phyloP scores from a whole-genome alignment of 2,329 filamentous ascomycete genomes.

The Acrodontium crateriforme region DNA sequence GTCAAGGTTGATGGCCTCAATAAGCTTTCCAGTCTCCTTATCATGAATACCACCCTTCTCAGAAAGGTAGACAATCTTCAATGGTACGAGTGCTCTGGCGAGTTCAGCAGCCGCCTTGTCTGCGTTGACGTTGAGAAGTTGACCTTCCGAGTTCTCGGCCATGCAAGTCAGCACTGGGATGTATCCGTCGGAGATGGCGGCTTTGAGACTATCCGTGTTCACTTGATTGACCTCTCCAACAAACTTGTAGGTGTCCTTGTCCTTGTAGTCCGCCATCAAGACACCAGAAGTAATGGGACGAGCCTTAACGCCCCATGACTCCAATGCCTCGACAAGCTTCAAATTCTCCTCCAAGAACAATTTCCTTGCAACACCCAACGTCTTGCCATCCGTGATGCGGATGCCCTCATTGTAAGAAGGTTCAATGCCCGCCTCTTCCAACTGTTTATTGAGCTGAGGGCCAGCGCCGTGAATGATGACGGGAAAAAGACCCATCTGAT shows the following conservation, averaged over 20 bases:
- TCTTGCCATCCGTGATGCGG: slow-evolving; percentile 89
- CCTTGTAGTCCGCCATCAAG: slow-evolving; percentile 84
- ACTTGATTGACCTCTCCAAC: slow-evolving; percentile 93
- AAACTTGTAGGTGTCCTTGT: slow-evolving; percentile 90
- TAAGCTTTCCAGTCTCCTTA: slow-evolving; percentile 84
- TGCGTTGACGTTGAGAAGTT: slow-evolving; percentile 93
- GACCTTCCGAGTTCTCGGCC: slow-evolving; percentile 83
- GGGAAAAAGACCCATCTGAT: slow-evolving; percentile 87
- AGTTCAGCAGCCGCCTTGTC: slow-evolving; percentile 92
- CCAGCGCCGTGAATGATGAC: slow-evolving; percentile 93
- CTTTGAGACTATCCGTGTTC: slow-evolving; percentile 79
- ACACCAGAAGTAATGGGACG: slow-evolving; percentile 81
- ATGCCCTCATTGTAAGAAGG: slow-evolving; percentile 95
- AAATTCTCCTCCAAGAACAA: slow-evolving; percentile 93
- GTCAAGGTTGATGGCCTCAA: slow-evolving; percentile 92
- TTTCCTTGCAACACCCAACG: slow-evolving; percentile 75
- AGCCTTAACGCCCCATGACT: slow-evolving; percentile 77
- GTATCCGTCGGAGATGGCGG: slow-evolving; percentile 79
- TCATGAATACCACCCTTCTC: slow-evolving; percentile 96
- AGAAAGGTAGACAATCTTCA: slow-evolving; percentile 97
- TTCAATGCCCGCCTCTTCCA: slow-evolving; percentile 83
- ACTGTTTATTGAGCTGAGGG: slow-evolving; percentile 82
- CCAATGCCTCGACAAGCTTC: slow-evolving; percentile 78
- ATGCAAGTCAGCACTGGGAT: slow-evolving; percentile 91
- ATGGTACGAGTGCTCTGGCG: slow-evolving; percentile 71